Percentiles rank a stretch among this genome's conserved stretches.
phyloP scores from a whole-genome alignment of 2,329 filamentous ascomycete genomes.

The Cladorrhinum sp. region DNA sequence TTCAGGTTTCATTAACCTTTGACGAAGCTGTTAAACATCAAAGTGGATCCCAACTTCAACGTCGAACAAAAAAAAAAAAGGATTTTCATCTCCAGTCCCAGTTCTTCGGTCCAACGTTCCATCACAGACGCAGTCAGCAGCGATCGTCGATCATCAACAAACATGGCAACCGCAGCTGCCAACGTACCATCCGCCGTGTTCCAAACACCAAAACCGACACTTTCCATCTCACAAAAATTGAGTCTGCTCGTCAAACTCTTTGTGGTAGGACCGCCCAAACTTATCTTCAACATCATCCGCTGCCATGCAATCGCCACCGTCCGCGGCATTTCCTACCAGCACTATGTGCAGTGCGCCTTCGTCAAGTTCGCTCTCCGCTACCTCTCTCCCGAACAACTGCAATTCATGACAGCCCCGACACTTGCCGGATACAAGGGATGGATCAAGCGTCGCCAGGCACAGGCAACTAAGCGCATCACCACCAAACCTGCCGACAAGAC shows the following conservation, averaged over 20 bases:
- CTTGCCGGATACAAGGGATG: constrained; percentile 18
- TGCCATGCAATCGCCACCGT: constrained; percentile 16
- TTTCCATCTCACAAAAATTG: constrained; percentile 9
- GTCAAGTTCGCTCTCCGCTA: constrained; percentile 19
- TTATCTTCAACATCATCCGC: constrained; percentile 26
- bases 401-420: constrained; percentile 17
- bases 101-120: too few species aligned
- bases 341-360: constrained; percentile 18
- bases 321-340: constrained; percentile 20
- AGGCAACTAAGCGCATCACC: not conserved
- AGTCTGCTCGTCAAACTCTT: constrained; percentile 17
- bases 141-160: not conserved
- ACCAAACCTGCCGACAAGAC: not conserved
- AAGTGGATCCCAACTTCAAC: not conserved
- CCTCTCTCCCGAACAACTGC: constrained; percentile 21
- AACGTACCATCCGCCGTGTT: not conserved
- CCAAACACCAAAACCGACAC: not conserved
- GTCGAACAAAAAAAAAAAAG: not conserved
- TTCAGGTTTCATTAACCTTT: too few species aligned
- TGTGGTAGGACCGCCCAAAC: constrained; percentile 23
- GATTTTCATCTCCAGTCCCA: not conserved
- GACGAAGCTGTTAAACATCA: not conserved
- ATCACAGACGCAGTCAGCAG: too few species aligned
- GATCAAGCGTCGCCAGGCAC: constrained; percentile 11
- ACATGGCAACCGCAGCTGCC: not conserved